Conservation (phyloP, 306 rosid genomes). For the barrel medic (Medicago truncatula) region MtrunA17r5.0-ANR NC_053042.1:44979501-44980000, state of each 20-base stretch:
- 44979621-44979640: constrained; percentile 46
- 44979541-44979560: constrained; percentile 65
- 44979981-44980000: too few species aligned
- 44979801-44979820: too few species aligned
- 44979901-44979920: too few species aligned
- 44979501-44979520: constrained; percentile 51
- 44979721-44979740: neutral
- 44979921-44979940: too few species aligned
- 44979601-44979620: constrained; percentile 44
- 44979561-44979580: constrained; percentile 58
- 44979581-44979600: constrained; percentile 59
- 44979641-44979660: constrained; percentile 52
- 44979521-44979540: constrained; percentile 59
- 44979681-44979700: constrained; percentile 63
- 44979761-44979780: too few species aligned
- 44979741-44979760: neutral
- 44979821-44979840: too few species aligned
- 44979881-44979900: too few species aligned
- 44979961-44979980: too few species aligned
- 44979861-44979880: too few species aligned
- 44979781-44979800: too few species aligned
- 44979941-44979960: too few species aligned
- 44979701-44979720: constrained; percentile 57
- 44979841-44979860: too few species aligned
- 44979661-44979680: constrained; percentile 61